Conservation (phyloP, 495 filamentous ascomycete species). For the Hypoxylon intermedium region DNA sequence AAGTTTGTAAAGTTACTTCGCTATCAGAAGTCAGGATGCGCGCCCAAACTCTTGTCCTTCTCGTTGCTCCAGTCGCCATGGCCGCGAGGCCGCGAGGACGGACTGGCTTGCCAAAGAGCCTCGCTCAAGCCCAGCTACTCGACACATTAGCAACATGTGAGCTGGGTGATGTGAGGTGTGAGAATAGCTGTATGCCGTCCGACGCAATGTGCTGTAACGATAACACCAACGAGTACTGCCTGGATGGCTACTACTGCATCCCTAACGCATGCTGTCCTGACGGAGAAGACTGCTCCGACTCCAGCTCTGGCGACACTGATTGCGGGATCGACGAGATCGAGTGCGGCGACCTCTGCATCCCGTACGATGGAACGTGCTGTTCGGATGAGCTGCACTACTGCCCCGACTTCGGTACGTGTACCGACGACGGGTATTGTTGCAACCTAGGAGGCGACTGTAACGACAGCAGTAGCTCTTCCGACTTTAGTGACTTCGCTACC, state of each 20-base stretch:
- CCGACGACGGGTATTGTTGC: constrained; percentile 32
- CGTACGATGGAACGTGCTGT: constrained; percentile 34
- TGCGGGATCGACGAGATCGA: constrained; percentile 17
- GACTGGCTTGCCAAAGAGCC: constrained; percentile 22
- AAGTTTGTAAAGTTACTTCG: neutral
- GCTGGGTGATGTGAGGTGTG: constrained; percentile 16
- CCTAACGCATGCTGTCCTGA: constrained; percentile 33
- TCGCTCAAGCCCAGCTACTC: constrained; percentile 22
- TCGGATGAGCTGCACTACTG: constrained; percentile 24
- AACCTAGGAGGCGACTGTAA: constrained; percentile 30
- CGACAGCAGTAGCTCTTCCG: constrained; percentile 1
- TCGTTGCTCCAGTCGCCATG: constrained; percentile 24
- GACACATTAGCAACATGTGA: constrained; percentile 24
- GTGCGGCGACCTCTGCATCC: constrained; percentile 37
- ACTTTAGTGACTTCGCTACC: constrained; percentile 5
- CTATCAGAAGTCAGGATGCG: constrained; percentile 22
- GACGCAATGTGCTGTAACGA: constrained; percentile 32
- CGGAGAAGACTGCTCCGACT: constrained; percentile 27
- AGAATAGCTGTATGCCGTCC: constrained; percentile 28
- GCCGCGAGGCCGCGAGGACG: constrained; percentile 25
- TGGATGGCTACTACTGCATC: constrained; percentile 35
- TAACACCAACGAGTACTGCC: constrained; percentile 35
- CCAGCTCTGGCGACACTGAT: neutral
- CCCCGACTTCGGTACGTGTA: constrained; percentile 37
- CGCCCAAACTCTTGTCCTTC: constrained; percentile 20